A percentile compares a stretch with the other conserved stretches of the same genome.
These are phyloP conservation scores for Phaeotremella fagi DNA, from an alignment of 768 basidiomycete species.

Conservation along the genomic window DNA sequence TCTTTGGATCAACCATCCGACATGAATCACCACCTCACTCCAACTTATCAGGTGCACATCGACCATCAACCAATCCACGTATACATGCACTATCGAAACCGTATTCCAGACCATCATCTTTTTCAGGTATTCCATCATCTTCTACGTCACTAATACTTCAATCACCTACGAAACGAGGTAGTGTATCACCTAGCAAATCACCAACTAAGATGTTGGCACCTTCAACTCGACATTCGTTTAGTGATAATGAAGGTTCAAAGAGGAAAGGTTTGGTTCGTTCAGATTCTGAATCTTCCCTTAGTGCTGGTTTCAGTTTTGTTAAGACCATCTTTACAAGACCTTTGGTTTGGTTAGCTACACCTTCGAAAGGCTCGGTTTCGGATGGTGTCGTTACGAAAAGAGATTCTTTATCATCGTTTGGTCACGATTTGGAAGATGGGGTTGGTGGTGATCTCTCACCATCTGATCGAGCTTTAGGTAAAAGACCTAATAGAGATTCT, in stretches of 20 bases:
- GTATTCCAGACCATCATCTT: slow-evolving; percentile 18
- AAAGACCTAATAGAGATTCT: slow-evolving; percentile 9
- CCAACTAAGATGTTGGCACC: slow-evolving; percentile 10
- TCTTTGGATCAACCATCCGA: background rate
- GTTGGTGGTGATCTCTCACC: slow-evolving; percentile 1
- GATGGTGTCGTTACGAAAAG: background rate
- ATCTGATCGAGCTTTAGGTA: slow-evolving; percentile 2
- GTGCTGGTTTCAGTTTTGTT: slow-evolving; percentile 3
- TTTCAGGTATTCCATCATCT: slow-evolving; percentile 3
- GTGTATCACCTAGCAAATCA: slow-evolving; percentile 5
- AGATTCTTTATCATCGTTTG: slow-evolving; percentile 12
- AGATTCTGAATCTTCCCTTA: slow-evolving; percentile 8
- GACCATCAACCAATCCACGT: slow-evolving; percentile 16
- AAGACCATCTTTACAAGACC: slow-evolving; percentile 19
- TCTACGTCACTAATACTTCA: slow-evolving; percentile 3
- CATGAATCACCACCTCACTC: background rate
- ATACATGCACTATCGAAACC: slow-evolving; percentile 15
- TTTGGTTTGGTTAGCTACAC: slow-evolving; percentile 23
- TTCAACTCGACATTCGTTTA: background rate
- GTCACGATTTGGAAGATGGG: slow-evolving; percentile 16
- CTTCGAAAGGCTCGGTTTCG: slow-evolving; percentile 6
- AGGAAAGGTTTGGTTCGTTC: slow-evolving; percentile 15
- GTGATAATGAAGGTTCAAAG: slow-evolving; percentile 3
- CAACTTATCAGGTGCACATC: slow-evolving; percentile 7
- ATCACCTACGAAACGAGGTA: background rate